Evolutionary conservation across 345 rosid species (phyloP).

Genomic region (Eucalyptus coolabah): DNA sequence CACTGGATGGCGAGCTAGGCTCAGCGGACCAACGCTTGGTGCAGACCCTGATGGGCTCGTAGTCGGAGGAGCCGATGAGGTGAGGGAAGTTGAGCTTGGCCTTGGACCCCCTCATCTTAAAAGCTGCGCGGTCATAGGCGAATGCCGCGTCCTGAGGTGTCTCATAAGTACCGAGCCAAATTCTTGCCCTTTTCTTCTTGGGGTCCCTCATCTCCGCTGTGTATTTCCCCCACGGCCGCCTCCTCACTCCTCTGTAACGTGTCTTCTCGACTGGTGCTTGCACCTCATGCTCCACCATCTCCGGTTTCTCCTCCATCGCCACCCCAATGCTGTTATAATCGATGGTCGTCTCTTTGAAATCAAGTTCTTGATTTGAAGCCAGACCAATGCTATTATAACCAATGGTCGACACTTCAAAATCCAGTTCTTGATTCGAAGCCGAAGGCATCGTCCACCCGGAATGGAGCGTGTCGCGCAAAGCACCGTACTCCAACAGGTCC

Average conservation of each 20-base stretch:
- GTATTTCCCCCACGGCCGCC: slow-evolving; percentile 39
- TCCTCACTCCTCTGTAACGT: slow-evolving; percentile 31
- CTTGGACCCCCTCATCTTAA: slow-evolving; percentile 26
- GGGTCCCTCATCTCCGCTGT: slow-evolving; percentile 40
- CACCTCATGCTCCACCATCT: not conserved
- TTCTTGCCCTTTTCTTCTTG: slow-evolving; percentile 30
- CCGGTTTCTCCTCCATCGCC: not conserved
- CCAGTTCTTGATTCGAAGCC: not conserved
- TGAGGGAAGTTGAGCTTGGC: slow-evolving; percentile 33
- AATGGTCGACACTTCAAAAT: not conserved
- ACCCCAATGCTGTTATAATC: not conserved
- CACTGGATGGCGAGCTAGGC: not conserved
- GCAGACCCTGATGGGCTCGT: slow-evolving; percentile 21
- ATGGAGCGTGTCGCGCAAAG: slow-evolving; percentile 8
- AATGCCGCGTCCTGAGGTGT: slow-evolving; percentile 37
- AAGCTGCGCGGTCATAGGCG: slow-evolving; percentile 36
- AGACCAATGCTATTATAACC: not conserved
- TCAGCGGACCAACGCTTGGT: slow-evolving; percentile 20
- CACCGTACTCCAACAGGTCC: slow-evolving; percentile 11
- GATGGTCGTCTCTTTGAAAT: not conserved
- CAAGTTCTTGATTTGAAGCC: not conserved
- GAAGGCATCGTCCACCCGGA: slow-evolving; percentile 12
- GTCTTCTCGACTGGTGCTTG: not conserved
- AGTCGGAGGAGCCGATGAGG: slow-evolving; percentile 10
- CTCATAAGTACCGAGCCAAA: slow-evolving; percentile 41